Evolutionary conservation across 1,284 basidiomycete species (phyloP).

Genomic region (Ceraceosorus bombacis): DNA sequence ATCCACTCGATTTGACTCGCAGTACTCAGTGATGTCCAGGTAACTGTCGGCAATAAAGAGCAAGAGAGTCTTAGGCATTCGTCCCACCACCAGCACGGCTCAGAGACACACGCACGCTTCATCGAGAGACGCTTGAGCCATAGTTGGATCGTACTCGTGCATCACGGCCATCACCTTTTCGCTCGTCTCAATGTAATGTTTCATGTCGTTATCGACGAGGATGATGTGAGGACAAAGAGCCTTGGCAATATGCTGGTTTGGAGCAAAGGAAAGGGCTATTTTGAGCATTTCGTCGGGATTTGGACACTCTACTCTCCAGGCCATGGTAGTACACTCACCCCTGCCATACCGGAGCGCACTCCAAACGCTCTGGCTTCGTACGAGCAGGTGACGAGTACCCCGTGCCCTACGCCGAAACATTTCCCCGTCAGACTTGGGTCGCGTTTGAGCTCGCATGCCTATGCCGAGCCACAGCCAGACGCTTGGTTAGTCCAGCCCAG

Average conservation of each 20-base stretch:
- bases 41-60: slow-evolving; percentile 51
- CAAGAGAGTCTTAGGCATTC: no score
- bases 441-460: neutral
- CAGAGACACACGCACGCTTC: slow-evolving; percentile 50
- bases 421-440: slow-evolving; percentile 1
- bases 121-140: slow-evolving; percentile 73
- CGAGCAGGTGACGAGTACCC: slow-evolving; percentile 40
- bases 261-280: no score
- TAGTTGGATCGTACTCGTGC: slow-evolving; percentile 68
- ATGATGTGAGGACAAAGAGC: slow-evolving; percentile 89
- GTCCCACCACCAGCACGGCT: no score
- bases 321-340: no score
- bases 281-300: no score
- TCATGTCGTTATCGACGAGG: slow-evolving; percentile 54
- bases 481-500: no score
- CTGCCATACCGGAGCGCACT: slow-evolving; percentile 54
- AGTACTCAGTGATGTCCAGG: slow-evolving; percentile 73
- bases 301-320: no score
- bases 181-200: slow-evolving; percentile 42
- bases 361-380: slow-evolving; percentile 57
- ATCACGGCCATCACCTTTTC: slow-evolving; percentile 54
- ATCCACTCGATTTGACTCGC: slow-evolving; percentile 59
- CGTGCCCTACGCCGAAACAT: slow-evolving; percentile 41
- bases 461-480: no score
- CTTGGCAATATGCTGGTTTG: slow-evolving; percentile 72